Evolutionary conservation across 495 filamentous ascomycete genomes (phyloP), one percentile per base, ranked within the genome.

Genomic region (Lepraria neglecta): DNA sequence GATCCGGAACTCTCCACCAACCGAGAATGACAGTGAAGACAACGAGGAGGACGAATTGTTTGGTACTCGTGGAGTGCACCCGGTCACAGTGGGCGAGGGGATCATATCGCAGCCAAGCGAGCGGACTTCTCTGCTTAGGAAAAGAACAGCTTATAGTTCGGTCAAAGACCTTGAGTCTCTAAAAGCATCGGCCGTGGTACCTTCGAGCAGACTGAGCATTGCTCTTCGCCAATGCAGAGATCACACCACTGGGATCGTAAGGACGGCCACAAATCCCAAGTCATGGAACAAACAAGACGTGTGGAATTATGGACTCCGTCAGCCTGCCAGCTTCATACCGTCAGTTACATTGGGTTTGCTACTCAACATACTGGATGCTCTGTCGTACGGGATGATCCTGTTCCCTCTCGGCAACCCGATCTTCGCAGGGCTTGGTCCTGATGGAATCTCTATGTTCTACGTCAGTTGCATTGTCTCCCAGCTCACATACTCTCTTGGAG

Each of bases 391-490:
- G 58, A 92, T 96, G 87, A 97, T 98, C 65, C 74, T 98, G 19
- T 98, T 98, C 64, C 94, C 94, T 6, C 78, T 97, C 28, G 90
- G 90, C 21, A 85, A 88, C 66, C 82, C 87, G 1, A 82, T 95
- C 19, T 98, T 98, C 69, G 78, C 85, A 31, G 77, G 84, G 53
- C 81, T 97, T 28, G 94, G 91, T 4, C 82, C 91, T 4, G 92
- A 96, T 56, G 94, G 94, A 15, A 95, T 98, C 60, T 96, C 95
- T 0, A 97, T 98, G 77, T 98, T 97, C 75, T 98, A 97, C 69
- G 88, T 98, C 64, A 97, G 92, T 76, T 95, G 90, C 60, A 96
- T 98, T 63, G 81, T 98, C 28, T 87, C 95, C 1, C 94, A 98
- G 68, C 72, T 98, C 50, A 87, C 90, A n/a, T 97, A 92, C 72